Evolutionary conservation across 176 grass and related monocot species (phyloP), one percentile per base, ranked within the genome.

Genomic region (Secale cereale): DNA sequence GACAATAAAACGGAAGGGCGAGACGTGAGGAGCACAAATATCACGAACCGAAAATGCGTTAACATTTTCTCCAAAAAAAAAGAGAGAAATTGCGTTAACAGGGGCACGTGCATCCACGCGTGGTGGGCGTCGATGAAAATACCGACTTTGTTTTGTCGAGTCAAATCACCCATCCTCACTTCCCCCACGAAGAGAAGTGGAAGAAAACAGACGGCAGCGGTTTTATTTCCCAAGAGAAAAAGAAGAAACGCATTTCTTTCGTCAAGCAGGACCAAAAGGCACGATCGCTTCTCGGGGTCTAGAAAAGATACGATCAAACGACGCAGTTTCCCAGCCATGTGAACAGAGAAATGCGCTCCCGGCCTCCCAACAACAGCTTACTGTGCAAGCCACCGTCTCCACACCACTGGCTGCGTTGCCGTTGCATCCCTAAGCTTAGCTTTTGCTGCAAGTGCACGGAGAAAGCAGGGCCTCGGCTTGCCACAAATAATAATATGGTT

Each of bases 11-110:
- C 15, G 41, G 41, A 20, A 29, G 59, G 26, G 56, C 9, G 13
- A 19, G 76, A 85, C 82, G 68, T 85, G 82, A 12, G 29, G 20
- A 67, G 82, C 82, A 81, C 86, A 77, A 26, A 81, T 39, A 37
- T 32, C 2, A 33, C 13, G 65, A 41, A 35, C 59, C 27, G 79
- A 63, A 78, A 70, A 45, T 77, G 61, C 4, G 25, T 76, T 0
- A 45, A 4, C 43, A 46, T 46, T 15, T 46, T 39, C 8, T 41
- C 40, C 37, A 39, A 10, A 39, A 39, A 39, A 39, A 39, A 39
- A 33, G 32, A 33, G 32, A 33, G 32, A 33, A 5, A 33, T 33
- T 33, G 36, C 7, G 36, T 39, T 33, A 45, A 65, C 59, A 61
- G 3, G 8, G 84, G 36, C 54, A 11, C 2, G 41, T 45, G 46